A percentile compares a stretch with the other conserved stretches of the same genome.
These are phyloP conservation scores for Suillus weaverae DNA, from an alignment of 768 basidiomycete species.

Conservation along the genomic window DNA sequence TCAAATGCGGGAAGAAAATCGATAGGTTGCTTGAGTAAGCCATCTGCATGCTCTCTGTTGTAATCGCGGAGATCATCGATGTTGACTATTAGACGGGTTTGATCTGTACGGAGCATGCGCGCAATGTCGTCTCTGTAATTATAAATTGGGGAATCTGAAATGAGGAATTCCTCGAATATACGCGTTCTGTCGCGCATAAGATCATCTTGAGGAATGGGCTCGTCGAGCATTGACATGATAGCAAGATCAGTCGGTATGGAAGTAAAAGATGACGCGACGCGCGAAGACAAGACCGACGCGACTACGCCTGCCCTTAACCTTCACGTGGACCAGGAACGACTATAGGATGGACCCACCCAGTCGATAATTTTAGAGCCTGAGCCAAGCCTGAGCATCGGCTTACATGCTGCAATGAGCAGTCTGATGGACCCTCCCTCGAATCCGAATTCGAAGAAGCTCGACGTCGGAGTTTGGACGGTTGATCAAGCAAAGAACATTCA, in stretches of 20 bases:
- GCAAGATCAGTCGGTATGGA: neutral
- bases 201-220: conserved; percentile 67
- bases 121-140: conserved; percentile 86
- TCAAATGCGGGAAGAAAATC: conserved; percentile 91
- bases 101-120: conserved; percentile 78
- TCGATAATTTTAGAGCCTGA: too few relatives aligned
- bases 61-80: conserved; percentile 95
- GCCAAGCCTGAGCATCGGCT: too few relatives aligned
- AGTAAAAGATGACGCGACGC: conserved; percentile 21
- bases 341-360: too few relatives aligned
- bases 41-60: conserved; percentile 83
- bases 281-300: conserved; percentile 25
- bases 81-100: conserved; percentile 90
- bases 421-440: too few relatives aligned
- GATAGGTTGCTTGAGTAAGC: conserved; percentile 84
- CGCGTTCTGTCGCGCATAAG: conserved; percentile 75
- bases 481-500: neutral
- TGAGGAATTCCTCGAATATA: conserved; percentile 81
- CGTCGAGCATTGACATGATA: conserved; percentile 41
- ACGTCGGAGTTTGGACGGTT: neutral
- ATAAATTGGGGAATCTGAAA: conserved; percentile 62
- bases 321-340: neutral
- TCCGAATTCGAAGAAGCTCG: too few relatives aligned
- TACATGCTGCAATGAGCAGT: too few relatives aligned
- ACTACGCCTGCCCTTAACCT: conserved; percentile 35